A percentile compares a stretch with the other conserved stretches of the same genome.
Conservation (phyloP, 495 filamentous ascomycete genomes). For the Podospora anserina region DNA sequence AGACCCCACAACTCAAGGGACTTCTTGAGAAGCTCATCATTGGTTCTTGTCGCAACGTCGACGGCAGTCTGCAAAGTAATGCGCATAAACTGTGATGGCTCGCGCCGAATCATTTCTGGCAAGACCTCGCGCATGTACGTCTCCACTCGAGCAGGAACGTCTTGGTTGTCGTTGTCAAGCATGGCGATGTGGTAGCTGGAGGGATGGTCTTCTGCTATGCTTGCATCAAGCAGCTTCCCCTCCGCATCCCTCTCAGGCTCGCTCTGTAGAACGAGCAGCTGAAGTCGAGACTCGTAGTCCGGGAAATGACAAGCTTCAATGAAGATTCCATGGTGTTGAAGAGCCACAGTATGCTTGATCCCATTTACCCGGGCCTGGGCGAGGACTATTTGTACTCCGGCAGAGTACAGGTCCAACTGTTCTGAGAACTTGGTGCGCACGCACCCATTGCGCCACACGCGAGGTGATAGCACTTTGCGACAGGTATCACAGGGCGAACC, state of each 20-base stretch:
- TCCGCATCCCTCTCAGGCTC: constrained; percentile 44
- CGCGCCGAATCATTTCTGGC: constrained; percentile 59
- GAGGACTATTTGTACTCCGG: constrained; percentile 65
- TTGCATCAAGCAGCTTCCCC: constrained; percentile 35
- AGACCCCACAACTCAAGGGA: constrained; percentile 73
- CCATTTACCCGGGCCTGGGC: constrained; percentile 62
- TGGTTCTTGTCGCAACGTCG: constrained; percentile 52
- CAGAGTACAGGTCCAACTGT: constrained; percentile 68
- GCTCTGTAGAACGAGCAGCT: constrained; percentile 54
- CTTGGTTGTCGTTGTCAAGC: constrained; percentile 65
- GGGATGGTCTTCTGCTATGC: constrained; percentile 31
- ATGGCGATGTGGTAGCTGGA: constrained; percentile 49
- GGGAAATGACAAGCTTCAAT: constrained; percentile 70
- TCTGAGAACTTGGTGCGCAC: constrained; percentile 72
- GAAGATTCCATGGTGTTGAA: constrained; percentile 55
- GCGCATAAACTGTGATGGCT: constrained; percentile 65
- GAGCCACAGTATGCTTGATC: constrained; percentile 54
- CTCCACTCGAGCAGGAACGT: constrained; percentile 64
- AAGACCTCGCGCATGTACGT: constrained; percentile 65
- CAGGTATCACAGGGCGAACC: constrained; percentile 82
- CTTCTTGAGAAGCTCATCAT: constrained; percentile 61
- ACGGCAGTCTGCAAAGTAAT: constrained; percentile 61
- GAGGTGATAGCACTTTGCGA: constrained; percentile 68
- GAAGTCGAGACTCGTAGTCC: constrained; percentile 52
- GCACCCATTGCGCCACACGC: constrained; percentile 78